These are phyloP conservation scores for Phytopythium litorale DNA, from an alignment of 352 stramenopile species.

Conservation along the genomic window DNA sequence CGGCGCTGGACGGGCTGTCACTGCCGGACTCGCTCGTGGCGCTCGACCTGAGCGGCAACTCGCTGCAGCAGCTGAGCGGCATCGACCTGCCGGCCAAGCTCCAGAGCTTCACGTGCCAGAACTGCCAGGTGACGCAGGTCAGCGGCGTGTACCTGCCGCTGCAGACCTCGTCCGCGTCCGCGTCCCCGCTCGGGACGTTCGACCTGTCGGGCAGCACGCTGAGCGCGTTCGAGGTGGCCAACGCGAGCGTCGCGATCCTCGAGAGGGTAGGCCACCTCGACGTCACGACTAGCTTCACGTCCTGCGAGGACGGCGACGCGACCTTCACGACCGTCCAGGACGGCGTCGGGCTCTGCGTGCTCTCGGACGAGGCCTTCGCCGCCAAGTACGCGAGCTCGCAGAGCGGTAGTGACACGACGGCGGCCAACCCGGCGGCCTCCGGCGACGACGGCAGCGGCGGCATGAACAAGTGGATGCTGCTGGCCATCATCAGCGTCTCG, in stretches of 20 bases:
- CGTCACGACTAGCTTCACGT: slow-evolving; percentile 19
- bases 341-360: slow-evolving; percentile 28
- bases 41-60: slow-evolving; percentile 33
- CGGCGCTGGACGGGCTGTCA: neutral
- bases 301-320: slow-evolving; percentile 24
- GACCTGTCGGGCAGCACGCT: slow-evolving; percentile 28
- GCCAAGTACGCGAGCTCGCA: slow-evolving; percentile 16
- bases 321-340: slow-evolving; percentile 9
- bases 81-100: slow-evolving; percentile 26
- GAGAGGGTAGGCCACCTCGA: slow-evolving; percentile 22
- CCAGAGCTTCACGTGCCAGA: slow-evolving; percentile 27
- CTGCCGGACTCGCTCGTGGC: slow-evolving; percentile 10
- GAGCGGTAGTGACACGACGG: slow-evolving; percentile 3
- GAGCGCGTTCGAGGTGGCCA: slow-evolving; percentile 23
- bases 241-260: slow-evolving; percentile 25
- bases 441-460: slow-evolving; percentile 4
- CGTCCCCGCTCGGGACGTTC: slow-evolving; percentile 18
- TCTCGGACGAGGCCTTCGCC: slow-evolving; percentile 24
- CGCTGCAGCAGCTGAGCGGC: slow-evolving; percentile 16
- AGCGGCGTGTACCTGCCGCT: slow-evolving; percentile 21
- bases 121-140: slow-evolving; percentile 26
- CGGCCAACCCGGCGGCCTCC: neutral
- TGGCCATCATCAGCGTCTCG: slow-evolving; percentile 24
- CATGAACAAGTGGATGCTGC: slow-evolving; percentile 39
- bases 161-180: neutral